phyloP scores from a whole-genome alignment of 441 rosid species.

The Gossypium gossypioides region DNA sequence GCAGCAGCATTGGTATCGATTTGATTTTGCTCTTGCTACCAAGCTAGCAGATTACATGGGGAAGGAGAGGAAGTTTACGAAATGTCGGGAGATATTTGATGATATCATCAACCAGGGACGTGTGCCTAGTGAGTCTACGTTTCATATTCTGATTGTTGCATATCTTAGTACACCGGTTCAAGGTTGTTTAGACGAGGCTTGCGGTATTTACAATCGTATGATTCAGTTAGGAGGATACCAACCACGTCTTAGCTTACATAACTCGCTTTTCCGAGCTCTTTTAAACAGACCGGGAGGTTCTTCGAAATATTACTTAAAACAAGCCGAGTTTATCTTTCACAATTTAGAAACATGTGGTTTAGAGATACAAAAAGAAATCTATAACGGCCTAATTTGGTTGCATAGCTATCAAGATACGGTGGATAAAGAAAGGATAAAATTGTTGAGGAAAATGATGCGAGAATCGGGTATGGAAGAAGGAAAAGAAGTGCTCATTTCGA shows the following conservation, averaged over 20 bases:
- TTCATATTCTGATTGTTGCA: slow-evolving; percentile 69
- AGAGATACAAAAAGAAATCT: slow-evolving; percentile 63
- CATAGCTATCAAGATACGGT: slow-evolving; percentile 70
- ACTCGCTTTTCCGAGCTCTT: slow-evolving; percentile 69
- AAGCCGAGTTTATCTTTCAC: slow-evolving; percentile 78
- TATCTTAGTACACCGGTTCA: slow-evolving; percentile 58
- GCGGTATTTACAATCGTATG: slow-evolving; percentile 71
- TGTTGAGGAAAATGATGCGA: slow-evolving; percentile 54
- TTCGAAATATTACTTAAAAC: slow-evolving; percentile 53
- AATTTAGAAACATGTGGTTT: slow-evolving; percentile 55
- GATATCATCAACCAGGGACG: slow-evolving; percentile 75
- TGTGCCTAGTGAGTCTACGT: slow-evolving; percentile 81
- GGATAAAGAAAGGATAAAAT: slow-evolving; percentile 45
- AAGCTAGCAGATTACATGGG: slow-evolving; percentile 84
- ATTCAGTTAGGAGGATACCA: slow-evolving; percentile 78
- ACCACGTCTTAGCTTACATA: slow-evolving; percentile 63
- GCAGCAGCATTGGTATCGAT: slow-evolving; percentile 71
- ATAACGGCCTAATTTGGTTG: slow-evolving; percentile 62
- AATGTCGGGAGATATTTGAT: slow-evolving; percentile 72
- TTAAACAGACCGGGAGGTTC: slow-evolving; percentile 44
- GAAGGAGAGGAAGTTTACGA: slow-evolving; percentile 59
- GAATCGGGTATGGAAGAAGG: slow-evolving; percentile 50
- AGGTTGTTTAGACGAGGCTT: slow-evolving; percentile 78
- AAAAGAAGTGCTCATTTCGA: slow-evolving; percentile 55
- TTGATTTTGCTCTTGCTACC: slow-evolving; percentile 76